Conservation (phyloP, 257 asterid species). For the Euphrasia confusa region DNA sequence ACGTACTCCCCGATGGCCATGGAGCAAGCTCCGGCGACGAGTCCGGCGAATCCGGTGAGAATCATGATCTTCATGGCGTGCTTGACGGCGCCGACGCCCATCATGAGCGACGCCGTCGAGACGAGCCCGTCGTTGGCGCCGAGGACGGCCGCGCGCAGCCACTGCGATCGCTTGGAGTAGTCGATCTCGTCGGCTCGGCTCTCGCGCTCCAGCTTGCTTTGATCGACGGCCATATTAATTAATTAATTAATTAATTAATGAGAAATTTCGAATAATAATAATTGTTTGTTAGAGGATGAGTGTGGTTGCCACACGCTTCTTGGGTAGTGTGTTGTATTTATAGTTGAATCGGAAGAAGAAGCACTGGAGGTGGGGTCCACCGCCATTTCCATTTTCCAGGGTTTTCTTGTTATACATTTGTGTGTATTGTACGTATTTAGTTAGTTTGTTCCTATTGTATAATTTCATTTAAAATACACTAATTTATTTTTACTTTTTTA, state of each 20-base stretch:
- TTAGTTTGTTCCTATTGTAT: too few relatives aligned
- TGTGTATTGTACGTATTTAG: too few relatives aligned
- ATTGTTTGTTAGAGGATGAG: too few relatives aligned
- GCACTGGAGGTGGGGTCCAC: neutral
- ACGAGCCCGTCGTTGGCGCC: conserved; percentile 53
- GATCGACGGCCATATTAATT: too few relatives aligned
- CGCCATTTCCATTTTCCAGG: too few relatives aligned
- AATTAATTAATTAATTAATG: too few relatives aligned
- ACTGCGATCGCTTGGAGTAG: conserved; percentile 46
- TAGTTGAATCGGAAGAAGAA: neutral
- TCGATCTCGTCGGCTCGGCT: conserved; percentile 21
- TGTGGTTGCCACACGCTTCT: neutral
- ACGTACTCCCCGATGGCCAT: conserved; percentile 55
- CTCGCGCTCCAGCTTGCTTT: too few relatives aligned
- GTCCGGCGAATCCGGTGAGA: conserved; percentile 45
- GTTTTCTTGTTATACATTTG: too few relatives aligned
- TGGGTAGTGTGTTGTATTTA: too few relatives aligned
- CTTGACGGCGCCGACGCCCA: conserved; percentile 48
- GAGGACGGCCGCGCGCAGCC: conserved; percentile 49
- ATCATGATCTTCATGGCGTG: conserved; percentile 45
- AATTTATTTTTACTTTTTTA: too few relatives aligned
- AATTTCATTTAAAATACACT: too few relatives aligned
- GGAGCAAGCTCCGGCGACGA: conserved; percentile 49
- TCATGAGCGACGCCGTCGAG: conserved; percentile 47
- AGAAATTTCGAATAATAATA: too few relatives aligned